Evolutionary conservation across 169 alveolate species (phyloP).

Genomic region (Cryptosporidium muris): DNA sequence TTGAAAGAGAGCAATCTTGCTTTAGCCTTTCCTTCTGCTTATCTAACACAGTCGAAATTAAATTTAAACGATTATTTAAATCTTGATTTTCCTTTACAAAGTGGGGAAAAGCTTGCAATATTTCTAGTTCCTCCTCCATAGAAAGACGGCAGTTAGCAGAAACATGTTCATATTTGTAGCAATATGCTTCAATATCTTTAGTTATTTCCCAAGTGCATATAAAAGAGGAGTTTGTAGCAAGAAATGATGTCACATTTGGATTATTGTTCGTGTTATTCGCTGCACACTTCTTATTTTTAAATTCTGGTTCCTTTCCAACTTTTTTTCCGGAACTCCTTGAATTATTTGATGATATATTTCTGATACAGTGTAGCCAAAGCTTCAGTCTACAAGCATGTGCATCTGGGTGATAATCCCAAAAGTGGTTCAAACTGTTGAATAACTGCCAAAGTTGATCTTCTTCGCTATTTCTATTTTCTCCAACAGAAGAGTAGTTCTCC

Average conservation of each 20-base stretch:
- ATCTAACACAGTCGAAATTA: constrained; percentile 44
- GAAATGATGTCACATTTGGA: not conserved
- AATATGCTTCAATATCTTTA: constrained; percentile 71
- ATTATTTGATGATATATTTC: constrained; percentile 28
- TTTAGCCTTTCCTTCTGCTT: not conserved
- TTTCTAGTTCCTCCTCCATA: constrained; percentile 77
- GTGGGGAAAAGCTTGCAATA: constrained; percentile 75
- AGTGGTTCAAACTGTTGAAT: constrained; percentile 23
- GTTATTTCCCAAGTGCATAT: constrained; percentile 67
- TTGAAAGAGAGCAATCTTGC: not conserved
- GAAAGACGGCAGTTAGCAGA: constrained; percentile 79
- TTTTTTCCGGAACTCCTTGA: constrained; percentile 19
- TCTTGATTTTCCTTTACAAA: constrained; percentile 72
- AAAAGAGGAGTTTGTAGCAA: not conserved
- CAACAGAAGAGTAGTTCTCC: constrained; percentile 19
- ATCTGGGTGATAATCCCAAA: constrained; percentile 77
- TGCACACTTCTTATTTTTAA: too few relatives aligned
- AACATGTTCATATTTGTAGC: constrained; percentile 58
- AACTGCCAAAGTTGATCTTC: constrained; percentile 74
- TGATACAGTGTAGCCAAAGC: constrained; percentile 71
- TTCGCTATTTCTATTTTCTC: constrained; percentile 50
- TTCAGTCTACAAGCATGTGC: constrained; percentile 77
- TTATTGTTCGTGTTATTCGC: not conserved
- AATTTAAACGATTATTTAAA: constrained; percentile 73
- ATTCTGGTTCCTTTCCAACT: not conserved